phyloP scores from a whole-genome alignment of 2,329 filamentous ascomycete species.

The Apiospora rasikravindrae region DNA sequence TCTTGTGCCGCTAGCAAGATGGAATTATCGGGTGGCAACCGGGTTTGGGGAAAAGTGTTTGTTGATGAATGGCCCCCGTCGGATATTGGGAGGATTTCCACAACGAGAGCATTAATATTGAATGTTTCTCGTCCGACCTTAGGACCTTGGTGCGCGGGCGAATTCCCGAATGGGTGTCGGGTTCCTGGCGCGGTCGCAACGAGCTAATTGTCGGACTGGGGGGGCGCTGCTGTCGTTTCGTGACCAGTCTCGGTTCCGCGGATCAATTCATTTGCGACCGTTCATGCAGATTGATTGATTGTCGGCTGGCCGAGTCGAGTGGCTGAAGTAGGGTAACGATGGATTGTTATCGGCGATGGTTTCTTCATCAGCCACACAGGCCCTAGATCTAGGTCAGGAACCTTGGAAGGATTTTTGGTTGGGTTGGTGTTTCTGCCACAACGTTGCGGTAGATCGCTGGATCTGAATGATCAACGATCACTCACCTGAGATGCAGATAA shows the following conservation, averaged over 20 bases:
- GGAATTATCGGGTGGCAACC: conserved; percentile 1
- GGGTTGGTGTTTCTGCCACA: conserved; percentile 11
- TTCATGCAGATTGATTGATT: not conserved
- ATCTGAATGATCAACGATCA: conserved; percentile 15
- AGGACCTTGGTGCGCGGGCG: not conserved
- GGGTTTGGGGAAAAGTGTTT: conserved; percentile 1
- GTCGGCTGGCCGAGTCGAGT: not conserved
- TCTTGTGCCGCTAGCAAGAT: not conserved
- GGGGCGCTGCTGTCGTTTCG: not conserved
- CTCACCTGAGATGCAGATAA: conserved; percentile 16
- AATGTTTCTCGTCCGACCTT: conserved; percentile 4
- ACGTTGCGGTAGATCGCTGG: conserved; percentile 13
- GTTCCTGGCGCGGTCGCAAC: not conserved
- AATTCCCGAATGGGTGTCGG: not conserved
- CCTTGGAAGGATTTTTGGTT: not conserved
- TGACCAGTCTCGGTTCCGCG: not conserved
- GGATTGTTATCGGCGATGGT: not conserved
- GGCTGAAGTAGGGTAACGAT: not conserved
- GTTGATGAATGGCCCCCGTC: not conserved
- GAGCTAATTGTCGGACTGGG: conserved; percentile 1
- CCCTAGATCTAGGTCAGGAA: not conserved
- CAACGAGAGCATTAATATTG: not conserved
- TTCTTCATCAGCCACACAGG: not conserved
- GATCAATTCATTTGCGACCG: not conserved
- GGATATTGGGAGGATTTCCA: not conserved